phyloP scores from a whole-genome alignment of 139 green algal species.

The Haematococcus lacustris region DNA sequence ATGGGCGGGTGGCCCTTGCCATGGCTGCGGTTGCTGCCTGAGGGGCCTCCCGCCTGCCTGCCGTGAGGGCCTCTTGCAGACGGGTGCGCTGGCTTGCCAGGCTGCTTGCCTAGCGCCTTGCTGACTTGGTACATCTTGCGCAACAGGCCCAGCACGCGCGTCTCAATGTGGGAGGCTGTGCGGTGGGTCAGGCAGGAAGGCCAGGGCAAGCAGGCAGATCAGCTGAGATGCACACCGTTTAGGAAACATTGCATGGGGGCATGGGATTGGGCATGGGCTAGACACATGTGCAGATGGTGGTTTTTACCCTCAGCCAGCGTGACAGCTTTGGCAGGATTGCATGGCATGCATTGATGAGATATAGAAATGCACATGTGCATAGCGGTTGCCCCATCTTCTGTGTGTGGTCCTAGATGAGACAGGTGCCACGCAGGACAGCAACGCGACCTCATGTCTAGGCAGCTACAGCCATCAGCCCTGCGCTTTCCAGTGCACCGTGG shows the following conservation, averaged over 20 bases:
- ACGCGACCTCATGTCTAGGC: too few relatives aligned
- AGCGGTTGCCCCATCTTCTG: too few relatives aligned
- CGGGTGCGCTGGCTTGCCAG: neutral
- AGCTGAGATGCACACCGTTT: neutral
- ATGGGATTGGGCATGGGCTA: neutral
- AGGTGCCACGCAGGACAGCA: too few relatives aligned
- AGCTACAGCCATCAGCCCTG: too few relatives aligned
- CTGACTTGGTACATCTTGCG: slow-evolving; percentile 38
- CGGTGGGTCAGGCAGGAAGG: neutral
- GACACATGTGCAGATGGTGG: neutral
- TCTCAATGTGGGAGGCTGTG: slow-evolving; percentile 79
- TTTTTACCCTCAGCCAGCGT: too few relatives aligned
- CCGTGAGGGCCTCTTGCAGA: neutral
- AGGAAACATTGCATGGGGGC: neutral
- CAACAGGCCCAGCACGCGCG: slow-evolving; percentile 69
- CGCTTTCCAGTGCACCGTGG: too few relatives aligned
- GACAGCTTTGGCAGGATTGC: too few relatives aligned
- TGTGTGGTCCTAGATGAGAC: too few relatives aligned
- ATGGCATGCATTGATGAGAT: too few relatives aligned
- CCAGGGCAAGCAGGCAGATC: neutral
- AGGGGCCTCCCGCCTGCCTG: neutral
- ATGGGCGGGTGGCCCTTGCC: neutral
- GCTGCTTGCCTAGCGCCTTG: slow-evolving; percentile 8
- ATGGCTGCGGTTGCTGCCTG: neutral
- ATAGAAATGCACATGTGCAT: too few relatives aligned